Conservation (phyloP, 2,329 filamentous ascomycete species). For the Cladosporium sphaerospermum region DNA sequence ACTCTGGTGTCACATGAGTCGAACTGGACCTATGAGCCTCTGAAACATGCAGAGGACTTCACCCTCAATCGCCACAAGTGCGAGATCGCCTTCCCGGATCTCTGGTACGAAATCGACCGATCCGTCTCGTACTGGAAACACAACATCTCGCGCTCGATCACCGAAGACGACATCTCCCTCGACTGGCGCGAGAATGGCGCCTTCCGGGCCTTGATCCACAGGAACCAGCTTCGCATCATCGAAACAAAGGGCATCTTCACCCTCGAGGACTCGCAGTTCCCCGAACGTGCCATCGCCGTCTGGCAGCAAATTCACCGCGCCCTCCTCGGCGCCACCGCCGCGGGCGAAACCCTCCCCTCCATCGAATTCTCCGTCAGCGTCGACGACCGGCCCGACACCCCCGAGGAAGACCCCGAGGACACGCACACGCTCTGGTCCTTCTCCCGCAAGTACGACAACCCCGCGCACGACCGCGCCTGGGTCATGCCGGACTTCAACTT, state of each 20-base stretch:
- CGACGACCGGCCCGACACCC: slow-evolving; percentile 28
- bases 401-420: slow-evolving; percentile 8
- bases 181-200: slow-evolving; percentile 22
- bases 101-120: slow-evolving; percentile 26
- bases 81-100: slow-evolving; percentile 21
- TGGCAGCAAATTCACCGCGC: slow-evolving; percentile 45
- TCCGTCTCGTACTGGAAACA: slow-evolving; percentile 20
- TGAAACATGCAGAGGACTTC: slow-evolving; percentile 16
- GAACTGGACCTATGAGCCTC: slow-evolving; percentile 1
- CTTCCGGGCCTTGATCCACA: slow-evolving; percentile 24
- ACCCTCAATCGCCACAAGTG: slow-evolving; percentile 21
- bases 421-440: slow-evolving; percentile 19
- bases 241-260: slow-evolving; percentile 23
- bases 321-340: slow-evolving; percentile 28
- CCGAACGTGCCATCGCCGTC: slow-evolving; percentile 29
- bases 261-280: slow-evolving; percentile 17
- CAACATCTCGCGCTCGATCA: slow-evolving; percentile 16
- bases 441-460: slow-evolving; percentile 14
- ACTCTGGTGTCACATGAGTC: not conserved
- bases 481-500: slow-evolving; percentile 49
- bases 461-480: slow-evolving; percentile 37
- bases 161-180: slow-evolving; percentile 18
- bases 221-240: slow-evolving; percentile 27
- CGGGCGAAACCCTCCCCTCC: slow-evolving; percentile 36
- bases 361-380: slow-evolving; percentile 42